Percentiles rank a stretch among this genome's conserved stretches.
These are phyloP conservation scores for Nephromyces sp. DNA, from an alignment of 169 alveolate species.

Conservation along the genomic window DNA sequence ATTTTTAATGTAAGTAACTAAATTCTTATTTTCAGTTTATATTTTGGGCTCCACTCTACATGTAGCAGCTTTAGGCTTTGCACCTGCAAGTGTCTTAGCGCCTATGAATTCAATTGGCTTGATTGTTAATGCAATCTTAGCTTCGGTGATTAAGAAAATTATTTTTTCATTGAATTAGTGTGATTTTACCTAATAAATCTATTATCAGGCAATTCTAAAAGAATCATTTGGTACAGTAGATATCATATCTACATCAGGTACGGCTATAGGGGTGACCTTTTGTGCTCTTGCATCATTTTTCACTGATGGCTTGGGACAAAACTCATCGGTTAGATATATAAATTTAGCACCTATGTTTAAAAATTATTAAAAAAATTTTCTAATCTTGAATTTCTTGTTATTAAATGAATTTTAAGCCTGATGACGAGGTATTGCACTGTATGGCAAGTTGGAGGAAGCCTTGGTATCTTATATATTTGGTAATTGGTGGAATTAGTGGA, in stretches of 20 bases:
- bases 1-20: not conserved
- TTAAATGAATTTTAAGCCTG: too few species aligned
- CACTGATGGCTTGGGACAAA: too few species aligned
- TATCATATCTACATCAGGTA: constrained; percentile 59
- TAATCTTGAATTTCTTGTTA: too few species aligned
- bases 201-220: constrained; percentile 34
- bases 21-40: constrained; percentile 29
- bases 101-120: constrained; percentile 69
- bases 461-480: constrained; percentile 56
- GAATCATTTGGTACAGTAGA: constrained; percentile 61
- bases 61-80: constrained; percentile 64
- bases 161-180: not conserved
- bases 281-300: constrained; percentile 66
- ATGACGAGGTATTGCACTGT: too few species aligned
- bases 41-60: constrained; percentile 59
- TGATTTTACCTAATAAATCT: not conserved
- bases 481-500: constrained; percentile 46
- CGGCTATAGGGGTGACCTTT: constrained; percentile 54
- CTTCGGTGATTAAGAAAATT: constrained; percentile 39
- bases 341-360: too few species aligned
- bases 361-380: too few species aligned
- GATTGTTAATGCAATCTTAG: constrained; percentile 65
- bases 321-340: too few species aligned
- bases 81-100: constrained; percentile 68
- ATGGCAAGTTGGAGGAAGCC: constrained; percentile 65